Evolutionary conservation across 139 green algal genomes (phyloP).

Genomic region (Desmodesmus armatus): DNA sequence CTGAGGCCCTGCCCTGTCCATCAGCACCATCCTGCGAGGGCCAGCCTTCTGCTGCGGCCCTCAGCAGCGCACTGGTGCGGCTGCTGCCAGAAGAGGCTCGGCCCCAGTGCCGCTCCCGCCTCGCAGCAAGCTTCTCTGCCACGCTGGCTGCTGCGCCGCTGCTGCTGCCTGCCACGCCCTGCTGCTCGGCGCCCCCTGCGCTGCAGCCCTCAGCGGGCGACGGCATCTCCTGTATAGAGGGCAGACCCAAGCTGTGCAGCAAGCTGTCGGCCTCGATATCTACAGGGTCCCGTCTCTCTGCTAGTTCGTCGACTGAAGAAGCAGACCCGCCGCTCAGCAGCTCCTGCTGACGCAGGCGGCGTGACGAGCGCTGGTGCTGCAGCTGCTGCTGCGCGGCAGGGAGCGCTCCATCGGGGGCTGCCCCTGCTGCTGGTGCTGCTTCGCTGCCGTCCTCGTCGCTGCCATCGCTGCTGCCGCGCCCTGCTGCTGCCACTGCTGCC

Average conservation of each 20-base stretch:
- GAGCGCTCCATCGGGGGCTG: background rate
- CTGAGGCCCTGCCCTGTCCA: background rate
- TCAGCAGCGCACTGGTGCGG: background rate
- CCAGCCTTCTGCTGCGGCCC: background rate
- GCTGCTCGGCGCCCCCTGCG: background rate
- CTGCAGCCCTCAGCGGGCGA: slow-evolving; percentile 3
- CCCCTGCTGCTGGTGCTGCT: background rate
- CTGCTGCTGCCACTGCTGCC: background rate
- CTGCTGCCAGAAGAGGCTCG: background rate
- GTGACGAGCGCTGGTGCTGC: slow-evolving; percentile 1
- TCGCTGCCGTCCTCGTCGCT: slow-evolving; percentile 1
- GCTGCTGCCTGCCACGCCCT: background rate
- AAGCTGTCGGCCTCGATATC: slow-evolving; percentile 62
- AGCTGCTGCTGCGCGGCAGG: background rate
- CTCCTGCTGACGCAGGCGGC: background rate
- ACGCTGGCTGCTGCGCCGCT: background rate
- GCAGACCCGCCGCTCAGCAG: background rate
- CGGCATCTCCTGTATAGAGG: slow-evolving; percentile 30
- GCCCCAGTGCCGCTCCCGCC: background rate
- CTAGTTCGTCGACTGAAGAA: background rate
- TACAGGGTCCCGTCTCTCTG: slow-evolving; percentile 25
- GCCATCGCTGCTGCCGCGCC: background rate
- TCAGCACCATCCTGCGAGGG: too few relatives aligned
- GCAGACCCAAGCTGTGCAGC: slow-evolving; percentile 51
- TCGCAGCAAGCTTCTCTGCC: too few relatives aligned